These are phyloP conservation scores for Rubia balearica DNA, from an alignment of 305 asterid species.

Conservation along the genomic window DNA sequence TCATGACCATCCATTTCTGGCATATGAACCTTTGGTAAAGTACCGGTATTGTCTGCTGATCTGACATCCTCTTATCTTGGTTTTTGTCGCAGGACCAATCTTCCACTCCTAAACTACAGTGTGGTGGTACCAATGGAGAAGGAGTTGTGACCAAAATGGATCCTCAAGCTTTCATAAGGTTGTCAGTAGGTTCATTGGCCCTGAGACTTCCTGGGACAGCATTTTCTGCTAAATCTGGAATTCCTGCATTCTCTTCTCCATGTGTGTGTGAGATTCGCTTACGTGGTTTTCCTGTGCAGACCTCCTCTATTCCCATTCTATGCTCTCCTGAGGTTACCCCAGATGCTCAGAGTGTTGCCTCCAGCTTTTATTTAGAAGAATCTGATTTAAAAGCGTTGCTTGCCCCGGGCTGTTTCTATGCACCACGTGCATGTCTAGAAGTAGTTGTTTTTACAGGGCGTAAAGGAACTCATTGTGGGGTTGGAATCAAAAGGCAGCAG, in stretches of 20 bases:
- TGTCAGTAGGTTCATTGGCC: slow-evolving; percentile 77
- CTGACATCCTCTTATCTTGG: not conserved
- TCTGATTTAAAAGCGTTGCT: slow-evolving; percentile 65
- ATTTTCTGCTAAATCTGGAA: slow-evolving; percentile 42
- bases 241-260: slow-evolving; percentile 50
- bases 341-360: slow-evolving; percentile 49
- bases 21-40: not conserved
- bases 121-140: slow-evolving; percentile 36
- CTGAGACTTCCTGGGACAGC: slow-evolving; percentile 49
- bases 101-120: slow-evolving; percentile 7
- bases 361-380: slow-evolving; percentile 82
- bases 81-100: slow-evolving; percentile 21
- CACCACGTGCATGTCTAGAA: slow-evolving; percentile 64
- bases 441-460: slow-evolving; percentile 67
- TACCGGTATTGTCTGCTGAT: not conserved
- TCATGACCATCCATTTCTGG: not conserved
- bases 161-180: slow-evolving; percentile 82
- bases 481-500: slow-evolving; percentile 65
- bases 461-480: slow-evolving; percentile 74
- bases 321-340: slow-evolving; percentile 64
- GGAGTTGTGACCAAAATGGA: slow-evolving; percentile 56
- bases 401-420: slow-evolving; percentile 67
- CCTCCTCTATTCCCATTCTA: slow-evolving; percentile 55
- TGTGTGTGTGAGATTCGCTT: slow-evolving; percentile 80
- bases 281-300: slow-evolving; percentile 95